A percentile compares a stretch with the other conserved stretches of the same genome.
Conservation (phyloP, 192 early-diverging fungal genomes). For the Coemansia sp. region DNA sequence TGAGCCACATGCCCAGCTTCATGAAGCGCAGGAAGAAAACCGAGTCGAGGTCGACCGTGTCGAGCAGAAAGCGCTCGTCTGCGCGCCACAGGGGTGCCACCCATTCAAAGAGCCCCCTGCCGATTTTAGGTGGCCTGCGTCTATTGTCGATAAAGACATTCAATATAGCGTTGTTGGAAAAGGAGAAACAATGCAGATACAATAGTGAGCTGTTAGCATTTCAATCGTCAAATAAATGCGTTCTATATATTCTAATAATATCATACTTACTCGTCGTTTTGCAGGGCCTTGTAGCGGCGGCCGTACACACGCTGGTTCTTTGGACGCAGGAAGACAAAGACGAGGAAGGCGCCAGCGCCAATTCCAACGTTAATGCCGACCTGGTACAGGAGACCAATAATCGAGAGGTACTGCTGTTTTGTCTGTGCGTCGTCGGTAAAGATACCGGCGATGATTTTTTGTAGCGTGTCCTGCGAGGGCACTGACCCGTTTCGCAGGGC, state of each 20-base stretch:
- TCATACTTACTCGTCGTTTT: slow-evolving; percentile 33
- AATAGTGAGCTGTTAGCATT: neutral
- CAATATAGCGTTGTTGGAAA: no score
- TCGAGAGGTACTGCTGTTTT: slow-evolving; percentile 41
- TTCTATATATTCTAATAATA: neutral
- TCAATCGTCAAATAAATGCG: neutral
- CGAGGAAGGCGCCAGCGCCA: slow-evolving; percentile 52
- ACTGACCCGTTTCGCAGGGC: neutral
- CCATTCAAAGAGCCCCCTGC: slow-evolving; percentile 64
- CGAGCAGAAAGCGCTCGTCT: slow-evolving; percentile 59
- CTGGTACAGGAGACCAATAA: slow-evolving; percentile 62
- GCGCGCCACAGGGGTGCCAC: slow-evolving; percentile 55
- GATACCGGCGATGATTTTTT: slow-evolving; percentile 44
- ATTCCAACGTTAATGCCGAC: slow-evolving; percentile 60
- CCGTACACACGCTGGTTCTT: slow-evolving; percentile 56
- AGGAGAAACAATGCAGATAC: neutral
- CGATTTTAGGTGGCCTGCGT: slow-evolving; percentile 65
- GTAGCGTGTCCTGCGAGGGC: slow-evolving; percentile 24
- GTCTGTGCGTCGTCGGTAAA: slow-evolving; percentile 46
- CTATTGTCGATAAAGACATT: no score
- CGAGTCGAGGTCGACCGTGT: slow-evolving; percentile 68
- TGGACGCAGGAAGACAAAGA: slow-evolving; percentile 60
- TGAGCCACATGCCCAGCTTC: slow-evolving; percentile 57
- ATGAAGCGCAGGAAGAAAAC: slow-evolving; percentile 69
- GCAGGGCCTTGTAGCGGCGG: slow-evolving; percentile 51